Percentiles rank a stretch among this genome's conserved stretches.
These are phyloP conservation scores for Candida sojae DNA, from an alignment of 1,139 yeast genomes.

Conservation along the genomic window DNA sequence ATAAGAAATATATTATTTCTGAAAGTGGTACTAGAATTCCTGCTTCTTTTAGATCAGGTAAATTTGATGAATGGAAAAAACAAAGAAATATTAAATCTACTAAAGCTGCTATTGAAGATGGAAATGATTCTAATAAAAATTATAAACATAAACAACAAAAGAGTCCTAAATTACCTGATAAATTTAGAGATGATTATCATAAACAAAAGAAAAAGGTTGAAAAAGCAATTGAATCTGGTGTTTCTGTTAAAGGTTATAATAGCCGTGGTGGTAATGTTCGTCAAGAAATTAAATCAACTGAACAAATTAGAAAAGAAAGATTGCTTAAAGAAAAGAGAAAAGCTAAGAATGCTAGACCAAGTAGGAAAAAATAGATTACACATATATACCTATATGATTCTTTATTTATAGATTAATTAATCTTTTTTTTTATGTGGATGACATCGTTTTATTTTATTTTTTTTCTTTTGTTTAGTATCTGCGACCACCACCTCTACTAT, in stretches of 20 bases:
- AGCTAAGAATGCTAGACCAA: conserved; percentile 87
- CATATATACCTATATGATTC: conserved; percentile 5
- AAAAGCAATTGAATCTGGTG: conserved; percentile 78
- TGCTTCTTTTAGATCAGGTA: conserved; percentile 88
- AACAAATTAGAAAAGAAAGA: conserved; percentile 80
- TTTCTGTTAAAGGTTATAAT: conserved; percentile 66
- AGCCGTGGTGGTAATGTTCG: conserved; percentile 44
- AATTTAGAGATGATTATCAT: conserved; percentile 81
- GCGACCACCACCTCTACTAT: conserved; percentile 25
- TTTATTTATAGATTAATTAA: not conserved
- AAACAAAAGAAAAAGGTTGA: conserved; percentile 82
- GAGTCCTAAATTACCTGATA: conserved; percentile 91
- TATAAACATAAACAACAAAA: conserved; percentile 73
- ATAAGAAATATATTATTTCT: conserved; percentile 86
- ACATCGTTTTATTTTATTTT: not conserved
- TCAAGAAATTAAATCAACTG: conserved; percentile 68
- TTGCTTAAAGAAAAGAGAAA: conserved; percentile 65
- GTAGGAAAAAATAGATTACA: conserved; percentile 24
- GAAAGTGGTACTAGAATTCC: conserved; percentile 95
- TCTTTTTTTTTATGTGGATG: too few relatives aligned
- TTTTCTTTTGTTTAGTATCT: conserved; percentile 3
- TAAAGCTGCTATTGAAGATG: conserved; percentile 23
- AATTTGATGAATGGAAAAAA: conserved; percentile 88
- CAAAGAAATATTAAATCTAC: conserved; percentile 58
- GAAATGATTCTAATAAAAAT: conserved; percentile 38